Percentiles rank a stretch among this genome's conserved stretches.
Conservation (phyloP, 1,139 yeast species). For the Saccharomyces hybrid region DNA sequence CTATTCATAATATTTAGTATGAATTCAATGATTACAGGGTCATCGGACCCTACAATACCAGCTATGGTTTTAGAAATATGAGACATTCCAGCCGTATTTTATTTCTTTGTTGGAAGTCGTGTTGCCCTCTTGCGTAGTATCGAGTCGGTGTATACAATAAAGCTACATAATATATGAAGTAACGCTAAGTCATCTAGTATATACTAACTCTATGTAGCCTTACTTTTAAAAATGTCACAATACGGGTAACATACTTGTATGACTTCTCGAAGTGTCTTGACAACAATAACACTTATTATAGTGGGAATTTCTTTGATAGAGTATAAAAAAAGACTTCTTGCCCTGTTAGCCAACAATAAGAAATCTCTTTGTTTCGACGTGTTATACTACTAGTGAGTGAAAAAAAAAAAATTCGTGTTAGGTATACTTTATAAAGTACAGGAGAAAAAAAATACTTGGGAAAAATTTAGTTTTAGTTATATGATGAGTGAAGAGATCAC, state of each 20-base stretch:
- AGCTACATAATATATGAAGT: neutral
- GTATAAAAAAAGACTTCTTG: neutral
- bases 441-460: neutral
- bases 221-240: neutral
- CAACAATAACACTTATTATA: neutral
- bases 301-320: neutral
- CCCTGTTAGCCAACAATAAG: neutral
- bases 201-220: neutral
- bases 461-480: neutral
- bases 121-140: neutral
- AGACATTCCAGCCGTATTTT: conserved; percentile 9
- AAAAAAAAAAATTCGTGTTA: neutral
- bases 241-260: neutral
- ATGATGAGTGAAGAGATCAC: neutral
- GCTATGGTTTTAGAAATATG: conserved; percentile 5
- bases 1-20: conserved; percentile 16
- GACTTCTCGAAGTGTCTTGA: neutral
- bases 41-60: conserved; percentile 20
- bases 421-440: too few species aligned
- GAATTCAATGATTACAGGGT: conserved; percentile 20
- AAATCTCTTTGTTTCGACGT: neutral
- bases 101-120: neutral
- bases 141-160: neutral
- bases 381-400: neutral
- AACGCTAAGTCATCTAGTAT: neutral